Base-by-base conservation (phyloP, 164 flowering plant species). In the Umbellularia californica region DNA sequence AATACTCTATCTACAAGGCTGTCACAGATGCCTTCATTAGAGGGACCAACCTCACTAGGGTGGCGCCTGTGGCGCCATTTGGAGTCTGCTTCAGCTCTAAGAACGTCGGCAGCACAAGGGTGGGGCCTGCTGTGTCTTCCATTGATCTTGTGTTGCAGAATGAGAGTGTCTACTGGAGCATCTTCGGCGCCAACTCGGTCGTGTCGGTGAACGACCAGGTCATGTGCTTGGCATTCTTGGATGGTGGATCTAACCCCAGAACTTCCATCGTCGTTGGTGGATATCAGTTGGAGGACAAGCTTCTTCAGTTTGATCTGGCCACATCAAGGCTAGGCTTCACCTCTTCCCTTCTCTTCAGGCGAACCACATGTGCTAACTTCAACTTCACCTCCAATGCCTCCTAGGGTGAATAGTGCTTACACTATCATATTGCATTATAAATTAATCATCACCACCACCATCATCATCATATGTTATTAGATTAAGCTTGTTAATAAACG, bases 251-350 rank as follows among this genome's bases (percentile, higher is more conserved):
- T 15, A 69, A 58, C 12, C 65, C 78, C 3, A 79, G 70, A 30
- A 75, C 81, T 10, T 68, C 81, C 7, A 75, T 79, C 12, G 83
- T 86, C 7, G 75, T 86, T 0, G 88, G 88, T 1, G 84, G 79
- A 23, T n/a, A 84, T 58, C 88, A 85, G 62, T 14, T 75, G 73
- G 83, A 83, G 80, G 78, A 87, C 55, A 77, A 83, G 77, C 77
- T 87, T 28, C 33, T 87, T n/a, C 79, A 83, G 80, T 82, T 87
- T 63, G 90, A 85, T 81, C 74, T 85, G 63, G 82, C 65, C 0
- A 72, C 55, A 7, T 81, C 84, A 14, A 80, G 78, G 65, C 33
- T 88, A 3, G 92, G 88, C 1, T 88, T 88, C 65, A 87, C 82
- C 79, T 77, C 82, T 1, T 82, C 90, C 1, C 74, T 88, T 35